Percentiles rank a stretch among this genome's conserved stretches.
phyloP scores from a whole-genome alignment of 805 yeast species.

The Yamadazyma scolyti region DNA sequence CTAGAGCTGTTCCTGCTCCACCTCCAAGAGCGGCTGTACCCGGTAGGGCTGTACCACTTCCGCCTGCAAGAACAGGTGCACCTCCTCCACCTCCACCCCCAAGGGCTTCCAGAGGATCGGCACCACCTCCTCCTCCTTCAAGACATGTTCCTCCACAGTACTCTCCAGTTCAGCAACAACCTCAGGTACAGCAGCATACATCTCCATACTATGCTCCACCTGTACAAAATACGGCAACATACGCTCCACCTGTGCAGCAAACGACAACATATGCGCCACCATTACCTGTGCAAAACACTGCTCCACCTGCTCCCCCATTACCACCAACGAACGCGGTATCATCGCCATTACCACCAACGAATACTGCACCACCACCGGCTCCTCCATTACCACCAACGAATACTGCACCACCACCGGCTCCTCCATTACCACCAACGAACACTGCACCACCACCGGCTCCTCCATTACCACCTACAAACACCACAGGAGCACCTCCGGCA shows the following conservation, averaged over 20 bases:
- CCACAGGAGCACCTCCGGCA: slow-evolving; percentile 19
- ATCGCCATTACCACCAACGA: slow-evolving; percentile 9
- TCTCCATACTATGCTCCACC: slow-evolving; percentile 18
- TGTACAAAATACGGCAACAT: no score
- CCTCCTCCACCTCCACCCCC: slow-evolving; percentile 24
- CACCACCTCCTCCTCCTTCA: slow-evolving; percentile 13
- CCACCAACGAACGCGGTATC: slow-evolving; percentile 6
- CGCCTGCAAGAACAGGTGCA: slow-evolving; percentile 17
- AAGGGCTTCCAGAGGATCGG: slow-evolving; percentile 8
- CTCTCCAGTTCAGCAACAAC: slow-evolving; percentile 16
- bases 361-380: slow-evolving; percentile 11
- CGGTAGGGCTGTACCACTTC: slow-evolving; percentile 19
- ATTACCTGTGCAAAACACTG: slow-evolving; percentile 3
- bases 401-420: slow-evolving; percentile 23
- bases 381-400: slow-evolving; percentile 11
- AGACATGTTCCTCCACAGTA: slow-evolving; percentile 22
- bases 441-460: slow-evolving; percentile 20
- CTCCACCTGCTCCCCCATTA: slow-evolving; percentile 5
- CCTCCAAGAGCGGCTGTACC: slow-evolving; percentile 5
- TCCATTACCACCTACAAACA: slow-evolving; percentile 16
- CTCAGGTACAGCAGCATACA: slow-evolving; percentile 5
- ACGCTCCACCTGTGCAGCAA: no score
- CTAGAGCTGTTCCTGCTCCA: slow-evolving; percentile 3
- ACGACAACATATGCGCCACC: slow-evolving; percentile 5
- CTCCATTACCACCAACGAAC: slow-evolving; percentile 12